Conservation (phyloP, 768 basidiomycete genomes). For the Rhodotorula diobovata region DNA sequence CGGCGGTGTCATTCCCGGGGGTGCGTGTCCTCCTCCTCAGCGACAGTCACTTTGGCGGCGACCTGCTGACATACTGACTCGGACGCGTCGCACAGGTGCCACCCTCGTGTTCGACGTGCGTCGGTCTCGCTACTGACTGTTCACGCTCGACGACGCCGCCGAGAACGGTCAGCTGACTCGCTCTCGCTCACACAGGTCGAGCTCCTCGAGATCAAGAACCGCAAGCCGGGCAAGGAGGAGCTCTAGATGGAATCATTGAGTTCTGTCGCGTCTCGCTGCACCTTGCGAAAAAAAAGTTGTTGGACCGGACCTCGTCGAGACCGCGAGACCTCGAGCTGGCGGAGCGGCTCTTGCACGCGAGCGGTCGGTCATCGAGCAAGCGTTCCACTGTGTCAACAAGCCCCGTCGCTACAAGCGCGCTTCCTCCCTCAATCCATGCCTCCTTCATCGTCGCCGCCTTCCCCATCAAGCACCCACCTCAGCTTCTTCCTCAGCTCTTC, state of each 20-base stretch:
- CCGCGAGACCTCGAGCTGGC: too few species aligned
- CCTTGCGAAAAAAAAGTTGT: too few species aligned
- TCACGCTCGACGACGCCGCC: too few species aligned
- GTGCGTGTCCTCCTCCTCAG: neutral
- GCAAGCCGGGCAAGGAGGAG: constrained; percentile 36
- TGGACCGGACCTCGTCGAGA: too few species aligned
- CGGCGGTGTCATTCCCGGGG: constrained; percentile 48
- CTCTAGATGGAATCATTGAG: too few species aligned
- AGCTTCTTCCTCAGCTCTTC: neutral
- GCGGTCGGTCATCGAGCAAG: too few species aligned
- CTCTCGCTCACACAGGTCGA: constrained; percentile 43
- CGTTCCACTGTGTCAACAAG: too few species aligned
- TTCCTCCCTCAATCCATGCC: neutral
- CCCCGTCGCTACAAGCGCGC: neutral
- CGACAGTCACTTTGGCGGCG: neutral
- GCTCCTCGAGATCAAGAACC: constrained; percentile 44
- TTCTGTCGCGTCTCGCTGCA: too few species aligned
- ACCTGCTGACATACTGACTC: neutral
- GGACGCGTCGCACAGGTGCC: constrained; percentile 36
- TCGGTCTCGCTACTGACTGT: neutral
- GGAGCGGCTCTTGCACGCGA: too few species aligned
- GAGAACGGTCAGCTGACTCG: too few species aligned
- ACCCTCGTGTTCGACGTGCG: constrained; percentile 47
- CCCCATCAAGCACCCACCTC: neutral
- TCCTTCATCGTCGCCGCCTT: neutral